Base-by-base conservation (phyloP, 148 eudicot species). In the Rhododendron simsii region DNA sequence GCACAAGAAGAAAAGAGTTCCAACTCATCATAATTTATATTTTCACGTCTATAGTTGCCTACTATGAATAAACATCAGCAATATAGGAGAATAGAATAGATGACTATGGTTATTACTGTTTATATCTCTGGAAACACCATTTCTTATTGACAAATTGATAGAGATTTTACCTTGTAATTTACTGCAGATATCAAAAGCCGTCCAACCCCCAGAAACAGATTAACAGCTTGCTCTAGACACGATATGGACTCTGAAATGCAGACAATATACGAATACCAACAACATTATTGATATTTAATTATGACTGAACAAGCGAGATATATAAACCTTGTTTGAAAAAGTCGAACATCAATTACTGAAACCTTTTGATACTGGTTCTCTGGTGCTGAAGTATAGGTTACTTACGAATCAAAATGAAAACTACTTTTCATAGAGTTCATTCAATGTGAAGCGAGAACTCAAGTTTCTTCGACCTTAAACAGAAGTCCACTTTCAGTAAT, bases 181-280 rank as follows among this genome's bases (percentile, higher is more conserved):
- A 95, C 91, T 84, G 97, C 98, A 71, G 93, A 89, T 97, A 4
- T 91, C 92, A 81, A 90, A 55, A 96, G 94, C 91, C 95, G 89
- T 91, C 99, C 99, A 84, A 94, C 90, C 75, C 93, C 98, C 89
- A 92, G 87, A 81, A 96, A 95, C 35, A 93, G 33, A 87, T 95
- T 91, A 11, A 90, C 90, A 21, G 95, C 81, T 89, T 94, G 95
- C 89, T 92, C 94, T 88, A 96, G 89, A 88, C 96, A 94, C 83
- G 95, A 87, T 86, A 92, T 87, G 2, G 92, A 80, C 89, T 92
- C 92, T 92, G n/a, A n/a, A n/a, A n/a, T n/a, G n/a, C n/a, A n/a
- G n/a, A n/a, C n/a, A n/a, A n/a, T n/a, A n/a, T n/a, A n/a, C n/a
- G n/a, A n/a, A n/a, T n/a, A n/a, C n/a, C n/a, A n/a, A n/a, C n/a